Evolutionary conservation across 2,329 filamentous ascomycete species (phyloP).

Genomic region (Davidsoniella australis): DNA sequence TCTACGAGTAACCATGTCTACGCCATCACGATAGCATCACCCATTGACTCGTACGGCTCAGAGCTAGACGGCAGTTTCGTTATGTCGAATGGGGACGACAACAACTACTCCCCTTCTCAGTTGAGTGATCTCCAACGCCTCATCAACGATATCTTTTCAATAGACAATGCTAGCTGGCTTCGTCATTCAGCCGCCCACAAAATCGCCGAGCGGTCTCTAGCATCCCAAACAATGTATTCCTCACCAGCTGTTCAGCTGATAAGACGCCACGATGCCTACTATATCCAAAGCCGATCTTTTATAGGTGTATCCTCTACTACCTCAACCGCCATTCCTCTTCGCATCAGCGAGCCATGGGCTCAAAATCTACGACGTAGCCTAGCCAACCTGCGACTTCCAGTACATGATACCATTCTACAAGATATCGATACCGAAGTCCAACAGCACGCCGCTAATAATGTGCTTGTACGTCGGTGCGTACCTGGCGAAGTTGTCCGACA

Average conservation of each 20-base stretch:
- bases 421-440: conserved; percentile 50
- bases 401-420: conserved; percentile 45
- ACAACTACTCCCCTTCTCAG: conserved; percentile 50
- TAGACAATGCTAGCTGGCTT: conserved; percentile 62
- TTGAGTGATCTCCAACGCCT: conserved; percentile 56
- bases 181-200: conserved; percentile 72
- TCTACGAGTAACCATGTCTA: conserved; percentile 32
- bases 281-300: background rate
- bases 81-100: conserved; percentile 82
- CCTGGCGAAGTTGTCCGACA: background rate
- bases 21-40: conserved; percentile 41
- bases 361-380: conserved; percentile 62
- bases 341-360: conserved; percentile 51
- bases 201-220: conserved; percentile 51
- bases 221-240: conserved; percentile 10
- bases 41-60: conserved; percentile 30
- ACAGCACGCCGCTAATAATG: conserved; percentile 50
- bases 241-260: background rate
- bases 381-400: conserved; percentile 52
- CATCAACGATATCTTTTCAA: conserved; percentile 59
- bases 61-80: conserved; percentile 78
- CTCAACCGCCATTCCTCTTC: background rate
- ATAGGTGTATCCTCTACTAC: background rate
- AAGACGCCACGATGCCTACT: background rate
- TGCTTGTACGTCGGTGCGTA: conserved; percentile 31